Base-by-base conservation (phyloP, 306 rosid genomes). In the Crotalaria pallida region DNA sequence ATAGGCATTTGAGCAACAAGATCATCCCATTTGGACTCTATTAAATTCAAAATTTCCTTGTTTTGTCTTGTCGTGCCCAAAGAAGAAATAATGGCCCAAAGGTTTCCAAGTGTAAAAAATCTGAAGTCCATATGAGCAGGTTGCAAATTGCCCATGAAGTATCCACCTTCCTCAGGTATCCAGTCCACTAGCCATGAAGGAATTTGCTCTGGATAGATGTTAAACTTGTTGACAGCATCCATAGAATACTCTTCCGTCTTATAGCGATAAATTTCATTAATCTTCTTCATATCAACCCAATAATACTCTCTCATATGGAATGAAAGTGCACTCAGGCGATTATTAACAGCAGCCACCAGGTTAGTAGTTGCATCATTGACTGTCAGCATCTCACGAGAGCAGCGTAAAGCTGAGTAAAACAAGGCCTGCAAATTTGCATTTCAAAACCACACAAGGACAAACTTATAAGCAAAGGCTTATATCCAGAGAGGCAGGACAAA, bases 91-190 rank as follows among this genome's bases (percentile, higher is more conserved):
- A 92, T 86, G 51, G 96, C 23, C 98, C 98, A 92, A 51, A 92
- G 96, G 71, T 92, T 92, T 76, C 98, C 98, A 2, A 89, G 92
- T 9, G 91, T 86, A 67, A 92, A 92, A 67, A 92, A 92, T 80
- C 96, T 88, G 5, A 92, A 92, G 80, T 92, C 98, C 98, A 92
- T 89, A 81, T 92, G 98, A 44, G 92, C 98, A 75, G 98, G 96
- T 73, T 89, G 98, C 55, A 92, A 81, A 77, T 92, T 92, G 43
- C 98, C 98, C 45, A 89, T 89, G 77, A 92, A 84, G 76, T 89
- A 92, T 63, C 98, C 98, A 58, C 96, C 96, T 62, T 92, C 86
- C 38, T 88, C 96, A 1, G 96, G 86, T 40, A 92, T 81, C 98
- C 98, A 92, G 71, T 89, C 96, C 3, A 89, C 96, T 6, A 92